These are phyloP conservation scores for Kodamaea sp. DNA, from an alignment of 1,139 yeast species.

Conservation along the genomic window DNA sequence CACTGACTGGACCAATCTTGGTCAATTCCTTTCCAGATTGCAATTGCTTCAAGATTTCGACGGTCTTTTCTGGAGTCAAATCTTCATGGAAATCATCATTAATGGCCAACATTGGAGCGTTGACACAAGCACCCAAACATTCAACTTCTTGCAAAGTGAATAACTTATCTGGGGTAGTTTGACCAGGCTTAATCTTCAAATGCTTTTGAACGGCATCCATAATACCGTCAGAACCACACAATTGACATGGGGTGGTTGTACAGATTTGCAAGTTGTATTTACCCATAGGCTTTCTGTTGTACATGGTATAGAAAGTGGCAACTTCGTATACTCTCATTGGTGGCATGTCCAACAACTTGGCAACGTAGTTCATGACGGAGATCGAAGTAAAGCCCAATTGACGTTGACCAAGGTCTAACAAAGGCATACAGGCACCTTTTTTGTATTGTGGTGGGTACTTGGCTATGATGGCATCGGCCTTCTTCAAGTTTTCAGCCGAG, in stretches of 20 bases:
- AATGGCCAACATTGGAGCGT: conserved; percentile 84
- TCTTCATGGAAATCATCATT: conserved; percentile 86
- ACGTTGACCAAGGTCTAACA: conserved; percentile 83
- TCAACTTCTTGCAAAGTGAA: conserved; percentile 87
- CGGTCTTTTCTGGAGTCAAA: conserved; percentile 65
- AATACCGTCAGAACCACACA: conserved; percentile 76
- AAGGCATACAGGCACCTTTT: conserved; percentile 86
- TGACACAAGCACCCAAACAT: conserved; percentile 90
- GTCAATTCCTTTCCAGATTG: conserved; percentile 59
- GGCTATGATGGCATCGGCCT: conserved; percentile 71
- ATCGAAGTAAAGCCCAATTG: conserved; percentile 86
- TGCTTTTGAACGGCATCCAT: conserved; percentile 66
- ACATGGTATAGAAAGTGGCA: conserved; percentile 92
- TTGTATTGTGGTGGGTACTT: conserved; percentile 86
- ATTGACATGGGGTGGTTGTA: conserved; percentile 88
- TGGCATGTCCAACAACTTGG: conserved; percentile 81
- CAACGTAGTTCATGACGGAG: conserved; percentile 90
- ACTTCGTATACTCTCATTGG: conserved; percentile 96
- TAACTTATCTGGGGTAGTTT: conserved; percentile 71
- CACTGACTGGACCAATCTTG: conserved; percentile 65
- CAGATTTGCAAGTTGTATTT: conserved; percentile 82
- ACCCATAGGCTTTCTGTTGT: conserved; percentile 84
- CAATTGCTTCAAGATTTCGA: conserved; percentile 58
- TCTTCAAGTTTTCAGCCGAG: conserved; percentile 58
- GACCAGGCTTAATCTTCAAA: conserved; percentile 69